These are phyloP conservation scores for Lumnitzera racemosa DNA, from an alignment of 345 rosid species.

Conservation along the genomic window DNA sequence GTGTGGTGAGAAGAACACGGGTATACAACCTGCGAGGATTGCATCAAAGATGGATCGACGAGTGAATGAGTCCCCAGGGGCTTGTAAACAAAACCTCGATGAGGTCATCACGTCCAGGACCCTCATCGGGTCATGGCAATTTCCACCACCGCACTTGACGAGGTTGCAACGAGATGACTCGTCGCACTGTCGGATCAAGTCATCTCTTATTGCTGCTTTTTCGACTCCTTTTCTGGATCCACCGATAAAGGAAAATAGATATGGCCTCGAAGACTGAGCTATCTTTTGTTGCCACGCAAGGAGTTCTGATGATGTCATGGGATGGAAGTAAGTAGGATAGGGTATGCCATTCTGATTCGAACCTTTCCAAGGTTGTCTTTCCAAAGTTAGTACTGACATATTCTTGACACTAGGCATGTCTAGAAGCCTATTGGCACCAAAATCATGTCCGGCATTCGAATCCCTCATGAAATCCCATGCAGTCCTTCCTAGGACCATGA, in stretches of 20 bases:
- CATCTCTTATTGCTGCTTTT: slow-evolving; percentile 43
- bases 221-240: slow-evolving; percentile 31
- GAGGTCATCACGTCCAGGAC: slow-evolving; percentile 35
- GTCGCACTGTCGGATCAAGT: slow-evolving; percentile 39
- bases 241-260: slow-evolving; percentile 50
- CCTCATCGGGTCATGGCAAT: slow-evolving; percentile 34
- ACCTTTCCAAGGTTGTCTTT: slow-evolving; percentile 42
- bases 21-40: slow-evolving; percentile 44
- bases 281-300: slow-evolving; percentile 30
- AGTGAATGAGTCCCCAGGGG: slow-evolving; percentile 57
- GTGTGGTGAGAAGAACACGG: slow-evolving; percentile 58
- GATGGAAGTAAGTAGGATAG: slow-evolving; percentile 58
- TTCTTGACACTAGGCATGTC: slow-evolving; percentile 31
- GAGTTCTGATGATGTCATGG: slow-evolving; percentile 29
- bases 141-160: slow-evolving; percentile 18
- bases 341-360: slow-evolving; percentile 44
- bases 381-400: slow-evolving; percentile 54
- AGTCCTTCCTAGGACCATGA: slow-evolving; percentile 47
- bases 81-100: slow-evolving; percentile 48
- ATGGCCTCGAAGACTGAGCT: slow-evolving; percentile 19
- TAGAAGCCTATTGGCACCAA: slow-evolving; percentile 44
- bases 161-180: slow-evolving; percentile 34
- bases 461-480: slow-evolving; percentile 58
- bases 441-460: slow-evolving; percentile 23
- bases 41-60: slow-evolving; percentile 49